Conservation (phyloP, 2,329 filamentous ascomycete species). For the Colletotrichum echinochloae region DNA sequence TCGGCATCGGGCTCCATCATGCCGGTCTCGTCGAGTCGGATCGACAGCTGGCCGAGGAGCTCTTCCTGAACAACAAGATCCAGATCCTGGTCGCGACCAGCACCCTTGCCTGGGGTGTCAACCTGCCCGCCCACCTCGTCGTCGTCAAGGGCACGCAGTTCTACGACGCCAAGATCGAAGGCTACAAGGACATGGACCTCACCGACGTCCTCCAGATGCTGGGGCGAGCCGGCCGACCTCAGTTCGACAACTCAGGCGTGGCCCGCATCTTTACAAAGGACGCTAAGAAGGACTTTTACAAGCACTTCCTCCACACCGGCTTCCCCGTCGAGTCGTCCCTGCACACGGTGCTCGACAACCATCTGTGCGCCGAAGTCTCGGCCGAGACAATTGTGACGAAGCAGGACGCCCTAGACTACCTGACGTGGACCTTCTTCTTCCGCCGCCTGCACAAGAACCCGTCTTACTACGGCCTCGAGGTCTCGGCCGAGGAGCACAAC, state of each 20-base stretch:
- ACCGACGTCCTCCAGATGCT: slow-evolving; percentile 99
- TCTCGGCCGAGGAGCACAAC: slow-evolving; percentile 92
- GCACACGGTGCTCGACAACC: slow-evolving; percentile 96
- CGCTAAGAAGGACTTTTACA: slow-evolving; percentile 98
- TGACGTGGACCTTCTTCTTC: slow-evolving; percentile 99
- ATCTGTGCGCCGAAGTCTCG: slow-evolving; percentile 93
- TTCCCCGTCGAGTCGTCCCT: slow-evolving; percentile 97
- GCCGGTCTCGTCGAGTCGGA: slow-evolving; percentile 96
- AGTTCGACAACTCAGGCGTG: slow-evolving; percentile 96
- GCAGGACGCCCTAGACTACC: slow-evolving; percentile 95
- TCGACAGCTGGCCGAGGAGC: slow-evolving; percentile 88
- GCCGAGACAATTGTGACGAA: slow-evolving; percentile 93
- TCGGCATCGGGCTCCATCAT: slow-evolving; percentile 97
- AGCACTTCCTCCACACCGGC: slow-evolving; percentile 97
- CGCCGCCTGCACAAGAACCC: slow-evolving; percentile 96
- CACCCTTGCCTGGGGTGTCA: slow-evolving; percentile 98
- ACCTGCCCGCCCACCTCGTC: slow-evolving; percentile 94
- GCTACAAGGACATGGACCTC: slow-evolving; percentile 98
- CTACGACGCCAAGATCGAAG: slow-evolving; percentile 97
- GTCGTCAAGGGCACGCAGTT: slow-evolving; percentile 98
- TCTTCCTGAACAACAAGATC: slow-evolving; percentile 98
- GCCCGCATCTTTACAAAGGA: slow-evolving; percentile 98
- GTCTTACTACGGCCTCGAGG: slow-evolving; percentile 95
- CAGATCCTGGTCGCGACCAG: slow-evolving; percentile 96
- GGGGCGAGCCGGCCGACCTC: slow-evolving; percentile 91